Percentiles rank a stretch among this genome's conserved stretches.
phyloP scores from a whole-genome alignment of 805 yeast genomes.

The Sporopachydermia quercuum region DNA sequence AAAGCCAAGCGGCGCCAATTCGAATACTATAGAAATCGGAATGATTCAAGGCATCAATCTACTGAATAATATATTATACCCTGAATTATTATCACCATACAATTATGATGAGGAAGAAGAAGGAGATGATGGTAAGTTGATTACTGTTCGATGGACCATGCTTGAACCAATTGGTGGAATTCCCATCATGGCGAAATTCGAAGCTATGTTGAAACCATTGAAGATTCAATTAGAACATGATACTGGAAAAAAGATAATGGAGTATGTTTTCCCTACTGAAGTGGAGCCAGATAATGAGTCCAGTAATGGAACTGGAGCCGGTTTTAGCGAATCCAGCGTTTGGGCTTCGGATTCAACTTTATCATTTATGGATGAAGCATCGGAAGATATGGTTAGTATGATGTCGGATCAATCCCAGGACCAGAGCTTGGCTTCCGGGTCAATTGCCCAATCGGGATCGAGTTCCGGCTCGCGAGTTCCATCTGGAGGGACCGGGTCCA shows the following conservation, averaged over 20 bases:
- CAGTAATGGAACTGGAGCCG: conserved; percentile 8
- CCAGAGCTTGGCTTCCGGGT: not conserved
- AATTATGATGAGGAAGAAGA: conserved; percentile 10
- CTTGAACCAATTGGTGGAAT: conserved; percentile 84
- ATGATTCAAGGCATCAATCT: conserved; percentile 59
- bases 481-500: not conserved
- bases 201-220: conserved; percentile 47
- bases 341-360: not conserved
- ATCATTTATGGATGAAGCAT: not conserved
- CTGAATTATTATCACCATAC: conserved; percentile 53
- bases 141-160: conserved; percentile 58
- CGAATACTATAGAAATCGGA: conserved; percentile 41
- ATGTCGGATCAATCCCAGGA: not conserved
- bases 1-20: conserved; percentile 49
- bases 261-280: conserved; percentile 53
- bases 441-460: not conserved
- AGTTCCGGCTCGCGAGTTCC: not conserved
- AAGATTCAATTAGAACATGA: conserved; percentile 59
- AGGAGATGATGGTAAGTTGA: conserved; percentile 17
- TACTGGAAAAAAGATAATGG: conserved; percentile 46
- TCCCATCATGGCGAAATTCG: conserved; percentile 54
- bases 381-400: too few species aligned
- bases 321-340: conserved; percentile 6
- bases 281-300: conserved; percentile 5
- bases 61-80: conserved; percentile 40